These are phyloP conservation scores for Ramichloridium luteum DNA, from an alignment of 2,329 filamentous ascomycete species.

Conservation along the genomic window DNA sequence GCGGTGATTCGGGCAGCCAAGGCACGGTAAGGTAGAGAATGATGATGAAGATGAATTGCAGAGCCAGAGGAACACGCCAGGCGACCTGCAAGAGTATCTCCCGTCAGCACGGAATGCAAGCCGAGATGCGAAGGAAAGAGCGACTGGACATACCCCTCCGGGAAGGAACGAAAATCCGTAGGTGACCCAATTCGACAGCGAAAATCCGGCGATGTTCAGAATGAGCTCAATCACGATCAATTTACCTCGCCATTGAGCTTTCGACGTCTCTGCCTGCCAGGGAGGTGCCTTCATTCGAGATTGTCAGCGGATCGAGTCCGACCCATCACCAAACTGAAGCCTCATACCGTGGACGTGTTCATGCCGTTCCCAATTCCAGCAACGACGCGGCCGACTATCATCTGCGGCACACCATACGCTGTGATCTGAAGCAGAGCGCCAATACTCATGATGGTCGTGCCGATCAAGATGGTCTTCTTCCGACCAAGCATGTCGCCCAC, in stretches of 20 bases:
- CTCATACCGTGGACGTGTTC: constrained; percentile 27
- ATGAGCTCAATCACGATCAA: constrained; percentile 31
- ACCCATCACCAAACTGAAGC: neutral
- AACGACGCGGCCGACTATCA: constrained; percentile 39
- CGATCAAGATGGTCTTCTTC: constrained; percentile 36
- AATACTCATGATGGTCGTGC: constrained; percentile 38
- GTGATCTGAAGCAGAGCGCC: constrained; percentile 38
- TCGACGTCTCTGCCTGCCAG: constrained; percentile 41
- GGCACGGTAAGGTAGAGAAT: constrained; percentile 35
- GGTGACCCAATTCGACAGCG: constrained; percentile 40
- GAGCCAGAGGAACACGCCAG: constrained; percentile 36
- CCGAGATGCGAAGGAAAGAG: neutral
- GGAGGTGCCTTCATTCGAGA: constrained; percentile 32
- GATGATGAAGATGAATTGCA: constrained; percentile 40
- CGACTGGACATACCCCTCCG: constrained; percentile 18
- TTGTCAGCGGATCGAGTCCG: neutral
- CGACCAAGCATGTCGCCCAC: constrained; percentile 38
- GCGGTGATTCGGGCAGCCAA: constrained; percentile 36
- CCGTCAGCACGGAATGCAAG: constrained; percentile 9
- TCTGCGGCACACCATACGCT: constrained; percentile 32
- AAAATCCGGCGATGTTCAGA: constrained; percentile 38
- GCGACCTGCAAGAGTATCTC: constrained; percentile 23
- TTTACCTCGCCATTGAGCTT: constrained; percentile 28
- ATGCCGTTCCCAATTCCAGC: constrained; percentile 40
- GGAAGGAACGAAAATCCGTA: constrained; percentile 38